Evolutionary conservation across 2,329 filamentous ascomycete genomes (phyloP).

Genomic region (Calonectria henricotiae): DNA sequence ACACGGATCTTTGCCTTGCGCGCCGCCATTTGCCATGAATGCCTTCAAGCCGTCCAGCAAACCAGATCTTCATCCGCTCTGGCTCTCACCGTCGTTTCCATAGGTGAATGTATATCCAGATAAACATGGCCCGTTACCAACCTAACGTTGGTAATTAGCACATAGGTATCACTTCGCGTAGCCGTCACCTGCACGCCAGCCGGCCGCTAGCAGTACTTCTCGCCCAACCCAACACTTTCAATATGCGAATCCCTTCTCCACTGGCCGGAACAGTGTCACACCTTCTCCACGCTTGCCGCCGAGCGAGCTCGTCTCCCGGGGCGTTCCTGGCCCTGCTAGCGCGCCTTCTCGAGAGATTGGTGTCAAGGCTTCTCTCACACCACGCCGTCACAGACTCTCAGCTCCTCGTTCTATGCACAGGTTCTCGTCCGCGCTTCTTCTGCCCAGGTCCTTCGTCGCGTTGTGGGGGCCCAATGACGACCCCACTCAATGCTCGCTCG

Average conservation of each 20-base stretch:
- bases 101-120: slow-evolving; percentile 7
- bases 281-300: slow-evolving; percentile 50
- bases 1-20: slow-evolving; percentile 27
- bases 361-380: slow-evolving; percentile 40
- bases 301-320: slow-evolving; percentile 42
- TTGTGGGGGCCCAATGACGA: slow-evolving; percentile 29
- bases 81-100: slow-evolving; percentile 20
- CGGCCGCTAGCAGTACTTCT: slow-evolving; percentile 22
- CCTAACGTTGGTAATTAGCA: slow-evolving; percentile 26
- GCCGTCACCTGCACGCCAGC: slow-evolving; percentile 27
- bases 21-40: slow-evolving; percentile 25
- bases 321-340: slow-evolving; percentile 45
- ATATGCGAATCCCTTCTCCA: slow-evolving; percentile 35
- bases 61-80: slow-evolving; percentile 24
- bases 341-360: slow-evolving; percentile 43
- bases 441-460: slow-evolving; percentile 16
- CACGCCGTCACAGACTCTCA: slow-evolving; percentile 42
- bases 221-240: slow-evolving; percentile 22
- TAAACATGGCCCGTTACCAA: not conserved
- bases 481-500: slow-evolving; percentile 12
- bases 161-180: slow-evolving; percentile 15
- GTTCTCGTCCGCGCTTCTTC: slow-evolving; percentile 24
- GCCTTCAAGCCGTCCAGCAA: slow-evolving; percentile 18
- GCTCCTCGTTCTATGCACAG: slow-evolving; percentile 27
- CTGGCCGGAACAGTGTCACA: slow-evolving; percentile 40